Base-by-base conservation (phyloP, 805 yeast species). In the Teunomyces panamensis region DNA sequence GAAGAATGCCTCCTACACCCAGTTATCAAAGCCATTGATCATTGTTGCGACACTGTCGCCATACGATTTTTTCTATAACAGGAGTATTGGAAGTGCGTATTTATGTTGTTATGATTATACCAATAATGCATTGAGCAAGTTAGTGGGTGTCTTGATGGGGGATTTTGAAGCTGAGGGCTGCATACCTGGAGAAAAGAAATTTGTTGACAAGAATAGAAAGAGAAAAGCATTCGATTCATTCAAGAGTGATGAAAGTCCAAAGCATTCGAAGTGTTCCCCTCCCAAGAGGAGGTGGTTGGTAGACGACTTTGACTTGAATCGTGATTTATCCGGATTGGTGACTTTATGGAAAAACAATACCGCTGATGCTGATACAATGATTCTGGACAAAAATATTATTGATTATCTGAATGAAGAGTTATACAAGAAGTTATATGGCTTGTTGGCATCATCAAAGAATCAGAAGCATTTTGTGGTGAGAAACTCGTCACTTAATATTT, bases 101-200 rank as follows among this genome's bases (percentile, higher is more conserved):
- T 61, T 82, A 42, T 82, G 86, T 56, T 76, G 83, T 45, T 82
- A 78, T 56, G 87, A 82, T 60, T 82, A 80, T 58, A 80, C 86
- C 1, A 62, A 68, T 14, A 74, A 73, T 53, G 83, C 77, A 2
- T 62, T 82, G 39, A 68, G 73, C 28, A 73, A 79, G 46, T 55
- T 79, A 28, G 81, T 77, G 3, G 71, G 73, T 5, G 75, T 80
- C 2, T 58, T 82, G 43, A 77, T 82, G 75, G 87, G 87, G 2
- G 74, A 72, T 42, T 54, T 68, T n/a, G 63, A 63, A 11, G 73
- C 86, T 0, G 71, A 68, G 33, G 86, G 86, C 1, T 66, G 74
- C 37, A 74, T 82, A 24, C 85, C 86, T 0, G 85, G 85, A 1
- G 81, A 79, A 53, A 68, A 65, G 51, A 71, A 67, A 37, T 68